Percentiles rank a stretch among this genome's conserved stretches.
phyloP scores from a whole-genome alignment of 176 grass and related monocot species.

The Aegilops longissima region DNA sequence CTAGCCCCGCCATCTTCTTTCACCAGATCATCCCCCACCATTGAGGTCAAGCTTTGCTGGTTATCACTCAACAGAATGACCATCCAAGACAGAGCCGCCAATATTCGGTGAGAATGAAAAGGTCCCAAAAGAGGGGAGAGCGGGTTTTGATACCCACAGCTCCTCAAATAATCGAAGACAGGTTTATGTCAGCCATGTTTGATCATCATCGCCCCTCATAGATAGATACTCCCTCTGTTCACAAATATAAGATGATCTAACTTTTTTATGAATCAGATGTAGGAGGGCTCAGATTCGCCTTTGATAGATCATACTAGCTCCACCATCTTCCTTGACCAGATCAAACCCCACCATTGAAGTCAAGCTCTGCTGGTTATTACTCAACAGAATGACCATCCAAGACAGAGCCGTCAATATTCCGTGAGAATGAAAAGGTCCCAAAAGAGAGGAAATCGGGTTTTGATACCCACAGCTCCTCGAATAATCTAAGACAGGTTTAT shows the following conservation, averaged over 20 bases:
- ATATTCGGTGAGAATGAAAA: not conserved
- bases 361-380: constrained; percentile 13
- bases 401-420: not conserved
- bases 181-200: not conserved
- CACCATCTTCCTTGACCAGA: not conserved
- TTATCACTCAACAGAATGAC: constrained; percentile 12
- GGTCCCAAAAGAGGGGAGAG: not conserved
- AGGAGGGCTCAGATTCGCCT: constrained; percentile 27
- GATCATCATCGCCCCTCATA: not conserved
- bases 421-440: not conserved
- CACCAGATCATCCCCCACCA: not conserved
- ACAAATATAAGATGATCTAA: too few relatives aligned
- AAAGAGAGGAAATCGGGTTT: not conserved
- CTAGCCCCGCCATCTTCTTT: not conserved
- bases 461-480: not conserved
- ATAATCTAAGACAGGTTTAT: not conserved
- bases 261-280: too few relatives aligned
- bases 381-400: constrained; percentile 19
- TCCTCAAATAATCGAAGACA: not conserved
- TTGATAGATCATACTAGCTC: constrained; percentile 17
- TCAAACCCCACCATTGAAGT: not conserved
- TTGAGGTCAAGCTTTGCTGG: not conserved
- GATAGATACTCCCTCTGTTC: not conserved
- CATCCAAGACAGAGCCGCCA: constrained; percentile 23
- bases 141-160: not conserved